Base-by-base conservation (phyloP, 495 filamentous ascomycete species). In the Penicillium mononematosum region DNA sequence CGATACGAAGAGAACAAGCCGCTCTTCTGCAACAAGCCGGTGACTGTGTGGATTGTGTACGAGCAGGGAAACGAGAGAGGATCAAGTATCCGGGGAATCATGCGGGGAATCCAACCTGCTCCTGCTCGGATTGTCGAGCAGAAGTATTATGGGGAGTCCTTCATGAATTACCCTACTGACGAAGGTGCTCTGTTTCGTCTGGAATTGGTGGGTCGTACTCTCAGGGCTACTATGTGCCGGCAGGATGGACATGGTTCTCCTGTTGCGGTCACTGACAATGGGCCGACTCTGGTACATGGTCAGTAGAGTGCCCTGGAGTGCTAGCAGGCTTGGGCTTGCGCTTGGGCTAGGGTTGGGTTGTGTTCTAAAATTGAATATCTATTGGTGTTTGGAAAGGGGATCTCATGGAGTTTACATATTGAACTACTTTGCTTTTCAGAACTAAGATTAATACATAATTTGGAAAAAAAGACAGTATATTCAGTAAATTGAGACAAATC, bases 401-500 rank as follows among this genome's bases (percentile, higher is more conserved):
- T 50, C 4, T 50, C 14, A 38, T 12, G 45, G 45, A 31, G 25
- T 32, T 4, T 19, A 31, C 24, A 7, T 31, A 42, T 50, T 42
- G 36, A 22, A 42, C 22, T 52, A 42, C 24, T 16, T 20, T 11
- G 16, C 3, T 9, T 16, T 51, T 41, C 20, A 19, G n/a, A 29
- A 14, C 22, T 2, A 31, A 19, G 9, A 20, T 12, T 5, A 45
- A 34, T 29, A 6, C 2, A 47, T 9, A 32, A 2, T 5, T 17
- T 16, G 2, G 11, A 12, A 19, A 12, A 19, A 2, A 4, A 38
- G 31, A 20, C n/a, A 50, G 32, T 24, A 42, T 12, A 56, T 29
- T 49, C n/a, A 50, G 32, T 42, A 42, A 17, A 56, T 39, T 49
- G 34, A 48, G 20, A 27, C 7, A 16, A 38, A 53, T 31, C 16